These are phyloP conservation scores for Coniochaeta pulveracea DNA, from an alignment of 2,329 filamentous ascomycete species.

Conservation along the genomic window DNA sequence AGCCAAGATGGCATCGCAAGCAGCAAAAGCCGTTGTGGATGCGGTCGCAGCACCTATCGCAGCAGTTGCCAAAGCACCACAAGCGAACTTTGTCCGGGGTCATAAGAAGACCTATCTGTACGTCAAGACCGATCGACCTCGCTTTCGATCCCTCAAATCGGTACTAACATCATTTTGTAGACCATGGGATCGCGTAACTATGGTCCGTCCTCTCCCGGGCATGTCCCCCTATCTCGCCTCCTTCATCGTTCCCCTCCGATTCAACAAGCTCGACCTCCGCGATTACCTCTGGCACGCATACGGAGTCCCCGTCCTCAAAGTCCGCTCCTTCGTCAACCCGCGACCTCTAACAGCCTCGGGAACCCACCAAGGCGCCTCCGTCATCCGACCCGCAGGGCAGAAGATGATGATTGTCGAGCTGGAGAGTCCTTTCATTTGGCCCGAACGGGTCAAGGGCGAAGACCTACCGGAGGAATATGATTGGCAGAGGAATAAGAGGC, in stretches of 20 bases:
- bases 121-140: slow-evolving; percentile 14
- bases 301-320: slow-evolving; percentile 56
- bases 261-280: slow-evolving; percentile 93
- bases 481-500: slow-evolving; percentile 43
- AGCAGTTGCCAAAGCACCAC: slow-evolving; percentile 23
- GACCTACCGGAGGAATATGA: slow-evolving; percentile 51
- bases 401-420: slow-evolving; percentile 97
- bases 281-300: slow-evolving; percentile 91
- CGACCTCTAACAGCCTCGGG: slow-evolving; percentile 34
- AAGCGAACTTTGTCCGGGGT: slow-evolving; percentile 33
- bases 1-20: slow-evolving; percentile 5
- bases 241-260: slow-evolving; percentile 81
- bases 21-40: background rate
- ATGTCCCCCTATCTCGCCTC: slow-evolving; percentile 72
- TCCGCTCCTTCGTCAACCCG: slow-evolving; percentile 73
- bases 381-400: slow-evolving; percentile 58
- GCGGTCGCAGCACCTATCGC: slow-evolving; percentile 16
- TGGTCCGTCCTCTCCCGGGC: slow-evolving; percentile 59
- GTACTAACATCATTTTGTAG: slow-evolving; percentile 34
- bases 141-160: slow-evolving; percentile 1
- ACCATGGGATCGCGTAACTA: slow-evolving; percentile 68
- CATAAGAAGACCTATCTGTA: slow-evolving; percentile 46
- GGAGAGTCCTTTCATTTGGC: slow-evolving; percentile 80
- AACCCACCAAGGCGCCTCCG: slow-evolving; percentile 32
- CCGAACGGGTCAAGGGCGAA: slow-evolving; percentile 51